These are phyloP conservation scores for Astrephomene gubernaculifera DNA, from an alignment of 139 green algal species.

Conservation along the genomic window DNA sequence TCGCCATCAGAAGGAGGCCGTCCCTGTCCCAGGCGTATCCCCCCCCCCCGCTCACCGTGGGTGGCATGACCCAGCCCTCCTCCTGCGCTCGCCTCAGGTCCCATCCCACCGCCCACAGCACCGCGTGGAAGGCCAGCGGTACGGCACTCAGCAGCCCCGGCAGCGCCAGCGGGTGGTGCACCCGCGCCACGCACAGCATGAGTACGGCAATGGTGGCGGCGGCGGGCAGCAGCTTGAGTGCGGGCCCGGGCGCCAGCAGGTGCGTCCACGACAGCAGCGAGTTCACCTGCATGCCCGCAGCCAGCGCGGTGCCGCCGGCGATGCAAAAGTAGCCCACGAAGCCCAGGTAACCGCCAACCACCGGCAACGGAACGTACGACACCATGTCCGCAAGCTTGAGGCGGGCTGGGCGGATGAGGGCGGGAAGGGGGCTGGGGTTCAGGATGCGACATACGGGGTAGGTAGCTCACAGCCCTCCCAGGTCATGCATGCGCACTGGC, in stretches of 20 bases:
- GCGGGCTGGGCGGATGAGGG: background rate
- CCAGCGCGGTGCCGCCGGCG: constrained; percentile 60
- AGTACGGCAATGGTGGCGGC: constrained; percentile 52
- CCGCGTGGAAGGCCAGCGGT: constrained; percentile 67
- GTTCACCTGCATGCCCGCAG: constrained; percentile 52
- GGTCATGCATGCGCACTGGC: background rate
- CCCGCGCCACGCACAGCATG: constrained; percentile 64
- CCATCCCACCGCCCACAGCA: constrained; percentile 48
- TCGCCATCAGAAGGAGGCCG: background rate
- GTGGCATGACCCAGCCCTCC: constrained; percentile 73
- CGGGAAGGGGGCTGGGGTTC: background rate
- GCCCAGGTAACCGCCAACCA: constrained; percentile 81
- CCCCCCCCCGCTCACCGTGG: constrained; percentile 50
- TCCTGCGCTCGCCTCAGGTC: constrained; percentile 64
- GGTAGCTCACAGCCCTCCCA: background rate
- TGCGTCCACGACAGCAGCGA: constrained; percentile 58
- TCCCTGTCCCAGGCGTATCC: background rate
- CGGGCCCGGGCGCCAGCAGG: constrained; percentile 47
- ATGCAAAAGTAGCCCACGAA: constrained; percentile 81
- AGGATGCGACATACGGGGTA: background rate
- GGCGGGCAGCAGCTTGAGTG: constrained; percentile 71
- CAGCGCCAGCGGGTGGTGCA: constrained; percentile 68
- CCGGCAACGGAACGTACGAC: constrained; percentile 84
- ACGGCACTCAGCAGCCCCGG: constrained; percentile 66
- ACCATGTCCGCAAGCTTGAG: constrained; percentile 74